A percentile compares a stretch with the other conserved stretches of the same genome.
These are phyloP conservation scores for Saraca asoca DNA, from an alignment of 331 rosid genomes.

Conservation along the genomic window DNA sequence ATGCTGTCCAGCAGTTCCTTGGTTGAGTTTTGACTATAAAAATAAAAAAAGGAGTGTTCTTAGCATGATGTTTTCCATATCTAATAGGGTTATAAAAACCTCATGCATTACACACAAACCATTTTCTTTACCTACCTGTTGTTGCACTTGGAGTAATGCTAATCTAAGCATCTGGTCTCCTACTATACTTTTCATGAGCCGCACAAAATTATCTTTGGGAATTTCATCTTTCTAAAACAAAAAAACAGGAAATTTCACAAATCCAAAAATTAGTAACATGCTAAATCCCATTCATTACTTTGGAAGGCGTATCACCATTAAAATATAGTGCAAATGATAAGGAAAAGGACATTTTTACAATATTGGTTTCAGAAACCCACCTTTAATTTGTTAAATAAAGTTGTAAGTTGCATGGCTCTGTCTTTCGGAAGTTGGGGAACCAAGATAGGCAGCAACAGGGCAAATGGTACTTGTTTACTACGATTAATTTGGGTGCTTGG, in stretches of 20 bases:
- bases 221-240: constrained; percentile 71
- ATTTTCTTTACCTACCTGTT: constrained; percentile 49
- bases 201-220: constrained; percentile 73
- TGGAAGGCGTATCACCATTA: constrained; percentile 9
- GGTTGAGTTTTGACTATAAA: constrained; percentile 47
- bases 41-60: no score
- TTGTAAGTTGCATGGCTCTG: constrained; percentile 78
- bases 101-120: no score
- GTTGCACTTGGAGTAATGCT: constrained; percentile 68
- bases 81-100: no score
- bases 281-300: neutral
- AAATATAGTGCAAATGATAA: neutral
- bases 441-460: constrained; percentile 73
- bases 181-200: constrained; percentile 70
- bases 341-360: constrained; percentile 17
- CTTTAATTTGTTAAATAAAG: constrained; percentile 52
- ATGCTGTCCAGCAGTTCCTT: constrained; percentile 51
- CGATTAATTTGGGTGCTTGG: constrained; percentile 58
- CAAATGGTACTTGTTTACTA: constrained; percentile 82
- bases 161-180: constrained; percentile 84
- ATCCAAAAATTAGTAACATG: constrained; percentile 22
- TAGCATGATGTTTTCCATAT: no score
- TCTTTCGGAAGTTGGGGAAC: constrained; percentile 85
- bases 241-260: constrained; percentile 21
- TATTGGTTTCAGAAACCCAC: constrained; percentile 45